Evolutionary conservation across 2,329 filamentous ascomycete species (phyloP).

Genomic region (Ceratocystis lukuohia): DNA sequence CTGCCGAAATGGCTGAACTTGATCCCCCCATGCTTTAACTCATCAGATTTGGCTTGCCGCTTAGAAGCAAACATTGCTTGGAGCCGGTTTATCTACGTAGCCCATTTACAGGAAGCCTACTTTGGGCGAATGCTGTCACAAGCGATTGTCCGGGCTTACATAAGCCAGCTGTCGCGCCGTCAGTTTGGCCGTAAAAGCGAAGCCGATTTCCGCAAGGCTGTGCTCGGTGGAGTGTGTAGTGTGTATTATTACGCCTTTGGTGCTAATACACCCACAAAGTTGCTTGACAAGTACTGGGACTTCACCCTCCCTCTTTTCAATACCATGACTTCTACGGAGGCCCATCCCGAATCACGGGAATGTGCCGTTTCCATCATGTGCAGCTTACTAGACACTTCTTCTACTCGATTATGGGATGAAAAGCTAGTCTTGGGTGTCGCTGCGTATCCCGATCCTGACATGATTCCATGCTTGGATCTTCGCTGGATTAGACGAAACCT

Average conservation of each 20-base stretch:
- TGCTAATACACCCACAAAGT: slow-evolving; percentile 50
- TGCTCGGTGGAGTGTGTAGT: slow-evolving; percentile 61
- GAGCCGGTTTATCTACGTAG: slow-evolving; percentile 67
- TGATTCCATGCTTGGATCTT: slow-evolving; percentile 70
- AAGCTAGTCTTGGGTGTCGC: slow-evolving; percentile 52
- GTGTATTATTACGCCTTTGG: slow-evolving; percentile 73
- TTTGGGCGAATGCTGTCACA: slow-evolving; percentile 39
- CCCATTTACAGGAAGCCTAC: slow-evolving; percentile 47
- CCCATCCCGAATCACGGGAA: slow-evolving; percentile 29
- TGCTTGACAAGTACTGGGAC: slow-evolving; percentile 69
- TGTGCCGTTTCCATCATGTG: slow-evolving; percentile 57
- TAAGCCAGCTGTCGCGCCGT: slow-evolving; percentile 13
- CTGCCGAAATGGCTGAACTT: slow-evolving; percentile 63
- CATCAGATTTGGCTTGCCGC: slow-evolving; percentile 54
- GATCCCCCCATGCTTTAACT: slow-evolving; percentile 75
- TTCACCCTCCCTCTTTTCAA: slow-evolving; percentile 43
- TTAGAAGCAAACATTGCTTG: slow-evolving; percentile 71
- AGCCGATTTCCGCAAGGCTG: slow-evolving; percentile 42
- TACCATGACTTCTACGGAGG: slow-evolving; percentile 11
- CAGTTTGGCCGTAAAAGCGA: slow-evolving; percentile 32
- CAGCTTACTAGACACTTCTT: slow-evolving; percentile 47
- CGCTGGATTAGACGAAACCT: slow-evolving; percentile 75
- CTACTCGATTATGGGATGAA: slow-evolving; percentile 55
- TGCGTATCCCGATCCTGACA: slow-evolving; percentile 46
- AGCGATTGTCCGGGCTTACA: slow-evolving; percentile 16